A percentile compares a stretch with the other conserved stretches of the same genome.
These are phyloP conservation scores for Naganishia albida DNA, from an alignment of 1,284 basidiomycete genomes.

Conservation along the genomic window DNA sequence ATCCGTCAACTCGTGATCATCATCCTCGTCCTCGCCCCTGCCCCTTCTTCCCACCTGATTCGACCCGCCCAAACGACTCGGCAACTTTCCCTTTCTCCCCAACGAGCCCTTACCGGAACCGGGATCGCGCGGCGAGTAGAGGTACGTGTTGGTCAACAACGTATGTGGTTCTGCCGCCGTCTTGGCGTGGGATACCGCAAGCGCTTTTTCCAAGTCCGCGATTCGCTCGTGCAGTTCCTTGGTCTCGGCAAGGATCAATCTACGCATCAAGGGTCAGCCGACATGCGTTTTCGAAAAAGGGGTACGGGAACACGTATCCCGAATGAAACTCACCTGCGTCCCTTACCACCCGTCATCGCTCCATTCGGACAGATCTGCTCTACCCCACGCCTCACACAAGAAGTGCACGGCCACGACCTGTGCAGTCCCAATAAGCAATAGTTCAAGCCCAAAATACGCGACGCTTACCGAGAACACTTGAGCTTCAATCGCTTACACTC, in stretches of 20 bases:
- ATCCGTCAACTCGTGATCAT: conserved; percentile 26
- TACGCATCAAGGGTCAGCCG: conserved; percentile 23
- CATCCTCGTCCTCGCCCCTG: conserved; percentile 11
- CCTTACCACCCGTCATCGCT: conserved; percentile 47
- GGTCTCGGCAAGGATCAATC: conserved; percentile 50
- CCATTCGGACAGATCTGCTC: conserved; percentile 51
- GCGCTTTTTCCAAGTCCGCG: conserved; percentile 46
- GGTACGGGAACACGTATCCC: background rate
- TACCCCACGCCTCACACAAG: conserved; percentile 50
- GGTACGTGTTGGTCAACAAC: conserved; percentile 42
- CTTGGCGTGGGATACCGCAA: conserved; percentile 43
- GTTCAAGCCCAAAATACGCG: too few relatives aligned
- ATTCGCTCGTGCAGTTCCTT: conserved; percentile 51
- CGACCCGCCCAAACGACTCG: conserved; percentile 12
- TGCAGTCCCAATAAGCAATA: background rate
- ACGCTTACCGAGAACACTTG: conserved; percentile 27
- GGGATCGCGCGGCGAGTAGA: conserved; percentile 41
- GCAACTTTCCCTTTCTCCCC: conserved; percentile 16
- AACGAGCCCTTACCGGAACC: conserved; percentile 1
- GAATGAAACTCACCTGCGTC: conserved; percentile 43
- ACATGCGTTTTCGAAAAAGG: background rate
- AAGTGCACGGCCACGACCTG: conserved; percentile 47
- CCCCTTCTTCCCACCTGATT: conserved; percentile 8
- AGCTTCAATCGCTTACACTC: conserved; percentile 31
- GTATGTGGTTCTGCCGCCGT: conserved; percentile 41